Evolutionary conservation across 2,329 filamentous ascomycete genomes (phyloP), one percentile per base, ranked within the genome.

Genomic region (Cryphonectria carpinicola): DNA sequence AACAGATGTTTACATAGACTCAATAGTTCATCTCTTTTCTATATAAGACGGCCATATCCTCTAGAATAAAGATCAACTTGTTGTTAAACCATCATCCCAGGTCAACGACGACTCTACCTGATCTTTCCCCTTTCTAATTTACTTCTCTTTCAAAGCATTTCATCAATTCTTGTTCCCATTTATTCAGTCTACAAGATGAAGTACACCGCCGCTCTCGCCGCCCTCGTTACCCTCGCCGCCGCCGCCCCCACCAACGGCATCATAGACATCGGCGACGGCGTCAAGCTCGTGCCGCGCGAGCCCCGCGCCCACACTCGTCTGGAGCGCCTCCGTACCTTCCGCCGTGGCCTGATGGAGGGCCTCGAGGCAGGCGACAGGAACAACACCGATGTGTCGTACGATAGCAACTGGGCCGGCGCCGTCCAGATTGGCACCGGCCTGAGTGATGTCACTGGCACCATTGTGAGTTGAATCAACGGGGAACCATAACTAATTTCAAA

Each of bases 401-500:
- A 81, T 71, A 81, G 79, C 75, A 90, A 89, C 81, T 90, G 88
- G 88, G 85, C 87, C 11, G 88, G 88, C 46, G 86, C 86, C 0
- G 85, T 89, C 11, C 82, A 87, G 66, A 84, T 84, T 46, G 83
- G 83, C 60, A 82, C 80, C 11, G 83, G 82, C 67, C 89, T 85
- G 79, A 88, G 81, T 43, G 77, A 80, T n/a, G 87, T 88, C 35
- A 83, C 82, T 4, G 87, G 83, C 25, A 83, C 84, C 19, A 86
- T 90, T 78, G 68, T 66, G 28, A 54, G 66, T 39, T 32, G 4
- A 32, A 32, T 32, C 4, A 32, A 39, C 1, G 10, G 10, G 37
- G 37, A 39, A 39, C 3, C 10, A 13, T 39, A 37, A 37, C 7
- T 37, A 13, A 39, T 39, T 11, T 11, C 37, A 10, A 13, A 1